Evolutionary conservation across 495 filamentous ascomycete genomes (phyloP), one percentile per base, ranked within the genome.

Genomic region (Tuber aestivum): DNA sequence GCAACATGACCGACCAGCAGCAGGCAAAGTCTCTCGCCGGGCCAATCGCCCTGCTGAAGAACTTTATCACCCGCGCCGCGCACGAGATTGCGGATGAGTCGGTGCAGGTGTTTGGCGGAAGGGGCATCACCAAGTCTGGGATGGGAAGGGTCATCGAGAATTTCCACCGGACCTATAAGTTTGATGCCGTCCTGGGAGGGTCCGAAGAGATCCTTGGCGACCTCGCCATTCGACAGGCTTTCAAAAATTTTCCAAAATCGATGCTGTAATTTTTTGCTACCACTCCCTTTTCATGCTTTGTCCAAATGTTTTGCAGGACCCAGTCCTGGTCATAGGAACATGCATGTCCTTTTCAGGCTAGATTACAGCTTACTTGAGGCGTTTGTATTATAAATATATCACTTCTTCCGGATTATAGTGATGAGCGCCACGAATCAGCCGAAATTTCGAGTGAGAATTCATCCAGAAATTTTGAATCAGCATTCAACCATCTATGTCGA

Each of bases 81-180:
- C 91, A 94, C 81, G 92, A 95, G 82, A 90, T 93, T 81, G 93
- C 93, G 74, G 92, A 94, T 82, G 89, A 93, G 77, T 88, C 92
- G 32, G 91, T 92, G 2, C 94, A 97, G 83, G 93, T 97, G 83
- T 97, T 94, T 83, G 93, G 93, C 69, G 93, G 93, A 8, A 87
- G 93, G 76, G 93, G 90, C 1, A 81, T 97, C 27, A 97, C 93
- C 2, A 91, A 94, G 85, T 88, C 86, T 1, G 93, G 93, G 41
- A 97, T 95, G 93, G 93, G 93, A 41, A 87, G 87, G 65, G 85
- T 92, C 38, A 88, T 95, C 48, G 93, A 95, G 85, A 89, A 90
- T 86, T 95, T 94, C 86, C 87, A 94, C 82, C 87, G 92, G 44
- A 92, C 90, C 0, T 95, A 95, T 84, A 95, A 95, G 86, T 95